phyloP scores from a whole-genome alignment of 257 asterid species.

The Salvia miltiorrhiza region DNA sequence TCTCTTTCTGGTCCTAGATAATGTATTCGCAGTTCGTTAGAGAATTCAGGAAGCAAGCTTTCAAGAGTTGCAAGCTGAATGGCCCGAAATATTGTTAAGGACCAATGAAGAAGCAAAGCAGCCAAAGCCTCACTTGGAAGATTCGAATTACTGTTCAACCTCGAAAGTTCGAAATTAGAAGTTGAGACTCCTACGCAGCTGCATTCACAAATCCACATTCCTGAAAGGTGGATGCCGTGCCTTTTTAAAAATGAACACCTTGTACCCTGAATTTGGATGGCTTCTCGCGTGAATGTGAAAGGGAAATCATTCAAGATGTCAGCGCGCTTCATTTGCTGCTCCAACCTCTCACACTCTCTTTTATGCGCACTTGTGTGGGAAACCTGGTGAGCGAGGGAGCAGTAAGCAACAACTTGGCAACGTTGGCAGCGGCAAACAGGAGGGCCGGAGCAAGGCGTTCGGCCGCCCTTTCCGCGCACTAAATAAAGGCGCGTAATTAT shows the following conservation, averaged over 20 bases:
- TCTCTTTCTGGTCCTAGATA: conserved; percentile 94
- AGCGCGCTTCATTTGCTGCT: conserved; percentile 62
- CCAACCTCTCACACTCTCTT: conserved; percentile 70
- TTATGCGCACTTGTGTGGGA: conserved; percentile 69
- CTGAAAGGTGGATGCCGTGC: conserved; percentile 55
- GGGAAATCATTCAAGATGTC: conserved; percentile 58
- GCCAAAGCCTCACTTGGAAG: conserved; percentile 48
- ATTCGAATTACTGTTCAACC: conserved; percentile 51
- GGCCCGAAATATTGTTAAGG: conserved; percentile 73
- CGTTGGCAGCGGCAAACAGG: conserved; percentile 64
- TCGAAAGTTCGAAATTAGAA: conserved; percentile 26
- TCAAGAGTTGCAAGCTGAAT: conserved; percentile 52
- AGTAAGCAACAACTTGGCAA: conserved; percentile 80
- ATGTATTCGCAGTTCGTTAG: conserved; percentile 59
- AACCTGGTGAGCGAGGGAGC: conserved; percentile 89
- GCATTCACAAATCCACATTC: conserved; percentile 90
- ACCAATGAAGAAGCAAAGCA: conserved; percentile 95
- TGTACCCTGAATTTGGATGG: conserved; percentile 37
- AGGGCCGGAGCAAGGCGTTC: conserved; percentile 65
- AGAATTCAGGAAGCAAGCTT: conserved; percentile 45
- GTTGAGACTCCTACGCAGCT: conserved; percentile 49
- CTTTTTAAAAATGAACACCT: conserved; percentile 58
- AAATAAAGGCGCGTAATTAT: too few relatives aligned
- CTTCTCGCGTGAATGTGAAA: conserved; percentile 55
- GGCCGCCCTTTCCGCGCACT: conserved; percentile 87